Evolutionary conservation across 208 protist species (phyloP).

Genomic region (Acanthamoeba royreba): DNA sequence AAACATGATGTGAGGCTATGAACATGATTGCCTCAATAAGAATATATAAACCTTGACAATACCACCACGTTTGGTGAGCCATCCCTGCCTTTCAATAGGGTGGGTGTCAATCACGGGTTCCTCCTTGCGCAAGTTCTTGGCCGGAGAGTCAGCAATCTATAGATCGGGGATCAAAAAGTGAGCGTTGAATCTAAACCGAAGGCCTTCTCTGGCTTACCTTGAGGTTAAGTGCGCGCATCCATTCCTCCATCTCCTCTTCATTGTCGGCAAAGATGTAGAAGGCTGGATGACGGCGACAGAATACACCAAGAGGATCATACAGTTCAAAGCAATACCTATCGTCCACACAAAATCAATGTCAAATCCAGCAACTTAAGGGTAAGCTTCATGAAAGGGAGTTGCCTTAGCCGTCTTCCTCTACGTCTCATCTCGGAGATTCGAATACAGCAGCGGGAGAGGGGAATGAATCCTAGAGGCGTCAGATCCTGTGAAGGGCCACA

Average conservation of each 20-base stretch:
- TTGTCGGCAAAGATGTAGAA: constrained; percentile 11
- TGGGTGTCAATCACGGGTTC: neutral
- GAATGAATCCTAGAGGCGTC: neutral
- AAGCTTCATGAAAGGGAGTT: too few relatives aligned
- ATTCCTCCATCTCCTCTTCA: neutral
- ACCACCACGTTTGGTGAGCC: constrained; percentile 14
- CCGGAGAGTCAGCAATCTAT: neutral
- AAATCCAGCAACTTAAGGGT: too few relatives aligned
- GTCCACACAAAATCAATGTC: too few relatives aligned
- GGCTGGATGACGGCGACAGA: neutral
- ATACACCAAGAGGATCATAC: constrained; percentile 12
- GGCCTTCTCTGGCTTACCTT: too few relatives aligned
- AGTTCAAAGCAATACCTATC: constrained; percentile 4
- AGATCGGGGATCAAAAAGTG: too few relatives aligned
- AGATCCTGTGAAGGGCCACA: neutral
- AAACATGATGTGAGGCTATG: neutral
- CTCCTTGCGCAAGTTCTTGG: neutral
- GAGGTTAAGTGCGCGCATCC: constrained; percentile 1
- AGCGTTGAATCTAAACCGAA: too few relatives aligned
- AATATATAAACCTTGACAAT: neutral
- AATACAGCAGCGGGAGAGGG: neutral
- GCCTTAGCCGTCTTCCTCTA: neutral
- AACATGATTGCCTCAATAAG: too few relatives aligned
- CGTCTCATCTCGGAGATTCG: neutral
- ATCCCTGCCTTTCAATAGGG: neutral